Evolutionary conservation across 768 basidiomycete genomes (phyloP).

Genomic region (Tylopilus sp.): DNA sequence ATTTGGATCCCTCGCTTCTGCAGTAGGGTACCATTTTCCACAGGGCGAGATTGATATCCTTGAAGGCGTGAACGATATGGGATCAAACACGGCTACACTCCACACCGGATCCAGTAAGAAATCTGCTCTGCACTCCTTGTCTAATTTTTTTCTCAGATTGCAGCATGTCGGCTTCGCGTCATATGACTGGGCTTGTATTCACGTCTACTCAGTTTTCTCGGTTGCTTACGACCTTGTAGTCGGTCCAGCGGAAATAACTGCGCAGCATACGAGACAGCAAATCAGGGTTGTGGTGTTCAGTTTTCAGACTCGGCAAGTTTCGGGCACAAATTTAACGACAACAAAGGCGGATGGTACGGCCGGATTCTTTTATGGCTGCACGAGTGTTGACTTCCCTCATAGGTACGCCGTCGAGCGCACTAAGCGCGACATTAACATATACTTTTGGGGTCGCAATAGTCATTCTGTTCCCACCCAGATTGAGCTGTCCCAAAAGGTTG

Average conservation of each 20-base stretch:
- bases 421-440: slow-evolving; percentile 35
- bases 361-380: background rate
- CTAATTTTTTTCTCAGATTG: slow-evolving; percentile 16
- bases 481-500: background rate
- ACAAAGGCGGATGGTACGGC: slow-evolving; percentile 39
- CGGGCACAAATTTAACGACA: slow-evolving; percentile 27
- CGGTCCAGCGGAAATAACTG: slow-evolving; percentile 13
- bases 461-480: slow-evolving; percentile 25
- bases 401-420: slow-evolving; percentile 45
- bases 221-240: slow-evolving; percentile 9
- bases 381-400: background rate
- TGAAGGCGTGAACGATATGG: slow-evolving; percentile 43
- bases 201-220: background rate
- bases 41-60: slow-evolving; percentile 47
- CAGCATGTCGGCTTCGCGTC: slow-evolving; percentile 13
- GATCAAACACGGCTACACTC: slow-evolving; percentile 32
- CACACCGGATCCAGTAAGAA: slow-evolving; percentile 28
- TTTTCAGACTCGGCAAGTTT: slow-evolving; percentile 16
- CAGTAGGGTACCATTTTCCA: background rate
- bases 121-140: background rate
- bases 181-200: slow-evolving; percentile 19
- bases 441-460: slow-evolving; percentile 41
- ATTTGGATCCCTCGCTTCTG: background rate
- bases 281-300: slow-evolving; percentile 21
- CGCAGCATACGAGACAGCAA: slow-evolving; percentile 20